Evolutionary conservation across 2,329 filamentous ascomycete species (phyloP).

Genomic region (Aspergillus sp.): DNA sequence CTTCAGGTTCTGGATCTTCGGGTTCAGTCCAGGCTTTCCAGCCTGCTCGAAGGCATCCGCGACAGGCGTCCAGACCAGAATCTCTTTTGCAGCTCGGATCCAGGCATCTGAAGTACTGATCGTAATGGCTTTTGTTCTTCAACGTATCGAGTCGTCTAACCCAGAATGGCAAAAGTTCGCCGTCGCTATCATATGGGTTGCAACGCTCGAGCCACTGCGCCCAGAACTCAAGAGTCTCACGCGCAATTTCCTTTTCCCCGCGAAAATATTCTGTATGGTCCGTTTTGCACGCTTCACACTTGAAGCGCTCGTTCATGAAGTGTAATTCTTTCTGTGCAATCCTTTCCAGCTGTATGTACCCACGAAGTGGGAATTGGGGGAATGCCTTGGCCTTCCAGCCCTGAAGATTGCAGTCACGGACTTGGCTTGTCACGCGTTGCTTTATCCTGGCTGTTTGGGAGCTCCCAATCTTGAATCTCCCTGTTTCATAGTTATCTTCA

Average conservation of each 20-base stretch:
- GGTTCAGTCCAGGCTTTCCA: conserved; percentile 14
- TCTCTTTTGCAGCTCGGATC: not conserved
- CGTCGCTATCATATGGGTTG: conserved; percentile 8
- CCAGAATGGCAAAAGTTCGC: conserved; percentile 14
- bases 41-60: conserved; percentile 13
- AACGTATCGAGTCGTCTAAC: conserved; percentile 7
- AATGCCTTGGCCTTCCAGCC: conserved; percentile 1
- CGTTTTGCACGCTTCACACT: conserved; percentile 5
- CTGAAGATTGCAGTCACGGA: conserved; percentile 7
- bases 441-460: no score
- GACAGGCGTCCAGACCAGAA: conserved; percentile 5
- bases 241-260: conserved; percentile 4
- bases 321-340: conserved; percentile 11
- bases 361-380: not conserved
- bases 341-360: conserved; percentile 14
- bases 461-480: not conserved
- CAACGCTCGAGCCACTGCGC: conserved; percentile 11
- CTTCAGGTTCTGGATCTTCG: no score
- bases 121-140: not conserved
- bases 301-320: conserved; percentile 6
- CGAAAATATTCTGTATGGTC: conserved; percentile 11
- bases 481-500: not conserved
- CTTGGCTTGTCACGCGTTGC: conserved; percentile 6
- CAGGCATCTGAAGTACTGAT: conserved; percentile 6
- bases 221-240: conserved; percentile 13